phyloP scores from a whole-genome alignment of 2,329 filamentous ascomycete species.

The Moelleriella libera region DNA sequence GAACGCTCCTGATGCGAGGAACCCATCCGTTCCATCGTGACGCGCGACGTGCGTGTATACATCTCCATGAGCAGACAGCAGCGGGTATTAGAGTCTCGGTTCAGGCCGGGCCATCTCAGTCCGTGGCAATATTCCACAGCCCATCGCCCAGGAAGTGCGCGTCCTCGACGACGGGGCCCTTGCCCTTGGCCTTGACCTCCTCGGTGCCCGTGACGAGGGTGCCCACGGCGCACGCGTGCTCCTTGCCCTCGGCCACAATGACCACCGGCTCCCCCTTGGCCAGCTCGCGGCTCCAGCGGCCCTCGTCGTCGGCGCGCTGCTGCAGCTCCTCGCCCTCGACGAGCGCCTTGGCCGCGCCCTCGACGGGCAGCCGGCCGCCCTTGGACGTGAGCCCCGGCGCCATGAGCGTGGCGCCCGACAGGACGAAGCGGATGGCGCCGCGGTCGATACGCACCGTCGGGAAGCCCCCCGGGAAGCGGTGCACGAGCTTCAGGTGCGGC shows the following conservation, averaged over 20 bases:
- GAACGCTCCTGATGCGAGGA: too few species aligned
- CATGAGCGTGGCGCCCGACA: conserved; percentile 90
- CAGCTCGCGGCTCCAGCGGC: conserved; percentile 51
- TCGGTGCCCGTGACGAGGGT: conserved; percentile 70
- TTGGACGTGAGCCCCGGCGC: conserved; percentile 78
- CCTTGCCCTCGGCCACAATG: conserved; percentile 85
- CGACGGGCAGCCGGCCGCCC: conserved; percentile 64
- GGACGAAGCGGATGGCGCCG: conserved; percentile 91
- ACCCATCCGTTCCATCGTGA: too few species aligned
- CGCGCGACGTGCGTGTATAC: too few species aligned
- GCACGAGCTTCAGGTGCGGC: conserved; percentile 79
- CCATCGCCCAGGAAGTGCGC: conserved; percentile 92
- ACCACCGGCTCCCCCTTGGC: conserved; percentile 74
- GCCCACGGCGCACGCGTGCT: conserved; percentile 79
- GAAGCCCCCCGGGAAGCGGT: conserved; percentile 77
- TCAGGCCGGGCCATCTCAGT: conserved; percentile 16
- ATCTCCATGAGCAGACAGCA: too few species aligned
- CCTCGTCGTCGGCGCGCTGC: conserved; percentile 30
- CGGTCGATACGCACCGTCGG: conserved; percentile 81
- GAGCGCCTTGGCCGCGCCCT: conserved; percentile 17
- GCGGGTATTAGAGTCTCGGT: too few species aligned
- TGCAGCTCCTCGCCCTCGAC: conserved; percentile 28
- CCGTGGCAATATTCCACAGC: conserved; percentile 58
- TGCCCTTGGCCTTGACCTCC: conserved; percentile 88
- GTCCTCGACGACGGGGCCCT: conserved; percentile 86